Evolutionary conservation across 257 asterid genomes (phyloP).

Genomic region (Verbascum thapsus): DNA sequence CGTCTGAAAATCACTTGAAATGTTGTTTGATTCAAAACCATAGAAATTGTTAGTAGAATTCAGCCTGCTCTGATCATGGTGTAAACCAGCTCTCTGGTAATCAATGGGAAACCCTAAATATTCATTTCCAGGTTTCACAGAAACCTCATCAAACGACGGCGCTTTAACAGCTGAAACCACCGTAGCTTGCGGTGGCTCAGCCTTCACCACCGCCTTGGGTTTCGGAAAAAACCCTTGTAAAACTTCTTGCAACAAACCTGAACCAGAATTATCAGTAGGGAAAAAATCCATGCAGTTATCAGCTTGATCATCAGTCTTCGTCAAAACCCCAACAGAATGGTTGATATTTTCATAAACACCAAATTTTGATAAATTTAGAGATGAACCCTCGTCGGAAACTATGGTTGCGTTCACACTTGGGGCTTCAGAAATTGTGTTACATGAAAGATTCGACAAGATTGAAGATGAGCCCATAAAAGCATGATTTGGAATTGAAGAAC

Average conservation of each 20-base stretch:
- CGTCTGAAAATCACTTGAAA: slow-evolving; percentile 26
- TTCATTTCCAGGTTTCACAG: neutral
- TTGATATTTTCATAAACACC: neutral
- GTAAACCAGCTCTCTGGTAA: slow-evolving; percentile 10
- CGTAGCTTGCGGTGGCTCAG: neutral
- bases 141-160: neutral
- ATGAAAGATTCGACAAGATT: slow-evolving; percentile 15
- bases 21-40: slow-evolving; percentile 9
- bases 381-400: slow-evolving; percentile 26
- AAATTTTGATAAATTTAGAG: neutral
- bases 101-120: slow-evolving; percentile 4
- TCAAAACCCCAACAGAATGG: neutral
- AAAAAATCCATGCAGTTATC: slow-evolving; percentile 56
- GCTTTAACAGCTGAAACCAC: neutral
- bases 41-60: slow-evolving; percentile 4
- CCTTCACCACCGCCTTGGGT: slow-evolving; percentile 29
- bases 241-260: slow-evolving; percentile 45
- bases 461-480: slow-evolving; percentile 30
- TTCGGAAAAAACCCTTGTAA: slow-evolving; percentile 42
- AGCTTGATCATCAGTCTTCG: slow-evolving; percentile 2
- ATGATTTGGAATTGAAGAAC: slow-evolving; percentile 2
- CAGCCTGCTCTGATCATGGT: neutral
- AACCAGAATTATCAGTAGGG: slow-evolving; percentile 40
- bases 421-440: slow-evolving; percentile 26
- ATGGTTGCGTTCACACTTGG: neutral